Evolutionary conservation across 257 asterid species (phyloP).

Genomic region (Solanum gandarillasii): DNA sequence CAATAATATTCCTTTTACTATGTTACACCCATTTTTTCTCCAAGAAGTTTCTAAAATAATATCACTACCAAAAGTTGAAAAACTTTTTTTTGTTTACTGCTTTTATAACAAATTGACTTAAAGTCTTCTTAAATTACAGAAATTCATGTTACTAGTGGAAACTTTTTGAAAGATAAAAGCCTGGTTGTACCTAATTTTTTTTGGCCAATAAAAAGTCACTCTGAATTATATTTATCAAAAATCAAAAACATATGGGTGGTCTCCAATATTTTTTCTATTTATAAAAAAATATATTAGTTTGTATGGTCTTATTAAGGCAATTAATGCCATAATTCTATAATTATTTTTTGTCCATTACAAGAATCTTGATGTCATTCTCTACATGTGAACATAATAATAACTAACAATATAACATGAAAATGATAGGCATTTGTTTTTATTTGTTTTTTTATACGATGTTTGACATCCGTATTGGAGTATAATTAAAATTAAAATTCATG

Average conservation of each 20-base stretch:
- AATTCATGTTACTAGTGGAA: background rate
- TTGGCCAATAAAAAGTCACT: background rate
- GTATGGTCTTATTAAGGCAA: background rate
- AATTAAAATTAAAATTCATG: accelerated
- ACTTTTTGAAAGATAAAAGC: background rate
- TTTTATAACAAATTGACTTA: background rate
- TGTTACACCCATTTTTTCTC: background rate
- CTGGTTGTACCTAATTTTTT: background rate
- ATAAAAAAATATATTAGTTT: background rate
- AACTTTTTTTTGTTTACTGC: background rate
- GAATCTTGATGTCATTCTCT: background rate
- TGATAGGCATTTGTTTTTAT: background rate
- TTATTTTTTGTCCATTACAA: background rate
- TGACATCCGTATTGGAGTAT: accelerated
- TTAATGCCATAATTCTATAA: background rate
- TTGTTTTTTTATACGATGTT: background rate
- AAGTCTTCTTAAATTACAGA: background rate
- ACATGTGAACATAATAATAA: background rate
- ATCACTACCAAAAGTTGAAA: background rate
- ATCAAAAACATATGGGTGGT: conserved; percentile 4
- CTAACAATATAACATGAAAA: background rate
- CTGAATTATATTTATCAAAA: background rate
- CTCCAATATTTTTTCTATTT: background rate
- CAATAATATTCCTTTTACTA: background rate
- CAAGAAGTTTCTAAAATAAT: background rate